Percentiles rank a stretch among this genome's conserved stretches.
Evolutionary conservation across 2,329 filamentous ascomycete species (phyloP).

Genomic region (Pochonia chlamydosporia): DNA sequence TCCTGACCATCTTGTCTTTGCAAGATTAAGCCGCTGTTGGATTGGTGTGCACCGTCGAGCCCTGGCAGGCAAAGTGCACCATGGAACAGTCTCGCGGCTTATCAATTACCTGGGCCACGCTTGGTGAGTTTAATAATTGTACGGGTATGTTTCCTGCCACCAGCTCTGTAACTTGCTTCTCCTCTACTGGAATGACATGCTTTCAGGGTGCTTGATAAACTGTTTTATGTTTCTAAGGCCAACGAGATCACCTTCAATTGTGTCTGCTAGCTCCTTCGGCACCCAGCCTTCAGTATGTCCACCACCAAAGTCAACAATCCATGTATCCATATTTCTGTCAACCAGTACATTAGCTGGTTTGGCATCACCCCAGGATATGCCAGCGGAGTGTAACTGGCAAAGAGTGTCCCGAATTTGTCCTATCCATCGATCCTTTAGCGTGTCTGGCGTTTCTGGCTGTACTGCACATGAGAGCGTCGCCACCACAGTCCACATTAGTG

Average conservation of each 20-base stretch:
- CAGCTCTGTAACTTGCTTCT: neutral
- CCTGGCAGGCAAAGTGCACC: constrained; percentile 17
- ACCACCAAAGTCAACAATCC: constrained; percentile 24
- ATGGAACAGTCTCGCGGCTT: constrained; percentile 6
- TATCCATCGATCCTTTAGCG: neutral
- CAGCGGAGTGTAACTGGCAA: constrained; percentile 13
- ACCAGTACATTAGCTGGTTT: constrained; percentile 24
- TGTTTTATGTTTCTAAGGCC: constrained; percentile 8
- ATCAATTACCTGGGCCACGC: constrained; percentile 5
- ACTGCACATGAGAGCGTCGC: constrained; percentile 3
- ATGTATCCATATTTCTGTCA: constrained; percentile 18
- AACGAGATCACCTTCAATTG: constrained; percentile 8
- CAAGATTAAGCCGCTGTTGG: constrained; percentile 15
- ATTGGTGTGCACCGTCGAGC: constrained; percentile 12
- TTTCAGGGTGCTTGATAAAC: neutral
- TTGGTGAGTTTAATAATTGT: constrained; percentile 4
- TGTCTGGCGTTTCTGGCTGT: neutral
- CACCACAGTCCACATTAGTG: constrained; percentile 10
- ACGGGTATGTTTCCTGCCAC: neutral
- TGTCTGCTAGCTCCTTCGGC: constrained; percentile 5
- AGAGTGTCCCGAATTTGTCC: constrained; percentile 13
- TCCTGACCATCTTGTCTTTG: constrained; percentile 6
- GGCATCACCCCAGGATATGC: constrained; percentile 24
- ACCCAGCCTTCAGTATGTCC: constrained; percentile 9
- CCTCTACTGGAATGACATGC: neutral